phyloP scores from a whole-genome alignment of 495 filamentous ascomycete species.

The Lentithecium fluviatile region DNA sequence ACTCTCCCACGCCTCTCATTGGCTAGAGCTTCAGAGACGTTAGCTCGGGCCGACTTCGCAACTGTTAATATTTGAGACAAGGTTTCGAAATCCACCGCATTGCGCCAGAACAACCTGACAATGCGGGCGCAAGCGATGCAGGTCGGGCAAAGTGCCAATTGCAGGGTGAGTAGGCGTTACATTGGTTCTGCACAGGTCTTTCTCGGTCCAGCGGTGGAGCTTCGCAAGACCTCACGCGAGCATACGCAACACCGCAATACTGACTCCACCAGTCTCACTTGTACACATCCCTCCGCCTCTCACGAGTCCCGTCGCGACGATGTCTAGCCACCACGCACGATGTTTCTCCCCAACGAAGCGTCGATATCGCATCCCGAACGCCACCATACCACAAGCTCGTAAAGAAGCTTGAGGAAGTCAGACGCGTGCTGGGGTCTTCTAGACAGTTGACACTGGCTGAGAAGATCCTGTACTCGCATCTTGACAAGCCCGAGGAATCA shows the following conservation, averaged over 20 bases:
- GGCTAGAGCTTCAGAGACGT: too few relatives aligned
- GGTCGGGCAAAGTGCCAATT: constrained; percentile 10
- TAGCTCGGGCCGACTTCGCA: constrained; percentile 21
- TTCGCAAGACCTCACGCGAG: not conserved
- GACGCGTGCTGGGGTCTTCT: constrained; percentile 64
- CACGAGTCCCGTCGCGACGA: constrained; percentile 9
- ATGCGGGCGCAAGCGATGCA: constrained; percentile 22
- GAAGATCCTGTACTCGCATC: constrained; percentile 96
- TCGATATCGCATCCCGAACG: constrained; percentile 50
- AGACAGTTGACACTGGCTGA: constrained; percentile 83
- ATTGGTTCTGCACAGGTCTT: not conserved
- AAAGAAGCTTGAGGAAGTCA: constrained; percentile 61
- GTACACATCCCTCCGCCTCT: constrained; percentile 1
- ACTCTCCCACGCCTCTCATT: too few relatives aligned
- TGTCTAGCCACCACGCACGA: constrained; percentile 32
- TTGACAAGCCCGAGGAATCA: constrained; percentile 82
- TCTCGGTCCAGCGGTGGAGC: not conserved
- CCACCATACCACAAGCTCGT: constrained; percentile 66
- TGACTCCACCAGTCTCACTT: constrained; percentile 17
- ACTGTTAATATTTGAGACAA: not conserved
- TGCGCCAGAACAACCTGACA: constrained; percentile 6
- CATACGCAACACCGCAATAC: not conserved
- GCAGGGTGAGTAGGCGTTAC: constrained; percentile 16
- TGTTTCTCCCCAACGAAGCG: constrained; percentile 4
- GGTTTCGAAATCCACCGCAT: not conserved